phyloP scores from a whole-genome alignment of 345 rosid species.

The Fremontodendron californicum region DNA sequence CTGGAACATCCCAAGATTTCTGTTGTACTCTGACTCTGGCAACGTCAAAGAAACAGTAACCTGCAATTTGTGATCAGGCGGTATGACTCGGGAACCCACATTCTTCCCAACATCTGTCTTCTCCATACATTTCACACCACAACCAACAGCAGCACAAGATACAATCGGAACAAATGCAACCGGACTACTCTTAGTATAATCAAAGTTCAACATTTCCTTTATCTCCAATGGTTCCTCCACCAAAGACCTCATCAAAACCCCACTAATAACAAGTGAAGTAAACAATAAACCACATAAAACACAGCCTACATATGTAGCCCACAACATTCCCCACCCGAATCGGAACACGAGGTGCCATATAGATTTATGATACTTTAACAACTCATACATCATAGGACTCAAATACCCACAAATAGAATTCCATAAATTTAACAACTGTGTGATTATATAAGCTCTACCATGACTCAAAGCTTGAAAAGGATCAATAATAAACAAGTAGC shows the following conservation, averaged over 20 bases:
- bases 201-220: conserved; percentile 60
- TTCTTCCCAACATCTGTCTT: conserved; percentile 28
- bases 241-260: conserved; percentile 49
- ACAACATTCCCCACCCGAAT: conserved; percentile 64
- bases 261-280: conserved; percentile 46
- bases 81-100: conserved; percentile 30
- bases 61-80: conserved; percentile 39
- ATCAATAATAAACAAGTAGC: conserved; percentile 41
- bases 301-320: conserved; percentile 61
- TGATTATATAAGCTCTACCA: conserved; percentile 27
- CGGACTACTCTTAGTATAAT: conserved; percentile 56
- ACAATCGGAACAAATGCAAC: conserved; percentile 58
- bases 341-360: conserved; percentile 35
- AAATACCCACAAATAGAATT: conserved; percentile 25
- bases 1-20: conserved; percentile 85
- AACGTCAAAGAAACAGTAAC: conserved; percentile 43
- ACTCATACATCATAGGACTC: conserved; percentile 30
- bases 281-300: conserved; percentile 57
- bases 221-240: conserved; percentile 57
- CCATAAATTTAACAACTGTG: conserved; percentile 24
- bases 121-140: conserved; percentile 46
- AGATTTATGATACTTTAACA: conserved; percentile 47
- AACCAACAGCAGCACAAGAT: conserved; percentile 45
- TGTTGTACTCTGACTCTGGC: conserved; percentile 83
- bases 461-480: conserved; percentile 53